These are phyloP conservation scores for Ophiostoma triangulosporum DNA, from an alignment of 2,329 filamentous ascomycete genomes.

Conservation along the genomic window DNA sequence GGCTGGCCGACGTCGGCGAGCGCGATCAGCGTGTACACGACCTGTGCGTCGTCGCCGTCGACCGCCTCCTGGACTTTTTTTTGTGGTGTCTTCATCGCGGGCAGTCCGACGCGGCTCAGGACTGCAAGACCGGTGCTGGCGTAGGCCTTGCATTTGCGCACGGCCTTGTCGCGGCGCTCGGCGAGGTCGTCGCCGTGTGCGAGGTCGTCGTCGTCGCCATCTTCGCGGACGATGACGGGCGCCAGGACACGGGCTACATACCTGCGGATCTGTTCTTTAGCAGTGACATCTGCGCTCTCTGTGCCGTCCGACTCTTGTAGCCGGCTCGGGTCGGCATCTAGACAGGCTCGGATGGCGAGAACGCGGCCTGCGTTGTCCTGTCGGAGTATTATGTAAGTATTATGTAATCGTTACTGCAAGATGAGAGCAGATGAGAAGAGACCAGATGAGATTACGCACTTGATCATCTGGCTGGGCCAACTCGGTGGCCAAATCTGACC, in stretches of 20 bases:
- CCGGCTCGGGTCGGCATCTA: conserved; percentile 4
- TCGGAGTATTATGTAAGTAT: background rate
- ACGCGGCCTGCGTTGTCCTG: conserved; percentile 6
- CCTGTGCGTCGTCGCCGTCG: conserved; percentile 9
- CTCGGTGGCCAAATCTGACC: conserved; percentile 6
- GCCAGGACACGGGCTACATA: conserved; percentile 9
- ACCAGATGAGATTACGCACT: background rate
- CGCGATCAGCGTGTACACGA: conserved; percentile 22
- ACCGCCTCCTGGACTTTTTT: background rate
- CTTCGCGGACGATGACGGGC: conserved; percentile 4
- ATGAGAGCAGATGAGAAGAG: no score
- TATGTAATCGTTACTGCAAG: background rate
- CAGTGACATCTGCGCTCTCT: background rate
- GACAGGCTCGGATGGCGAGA: conserved; percentile 3
- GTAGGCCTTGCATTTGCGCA: conserved; percentile 6
- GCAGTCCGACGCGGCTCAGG: conserved; percentile 12
- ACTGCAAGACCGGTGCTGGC: background rate
- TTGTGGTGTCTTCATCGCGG: conserved; percentile 4
- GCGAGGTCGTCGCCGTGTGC: conserved; percentile 2
- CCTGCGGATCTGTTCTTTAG: conserved; percentile 4
- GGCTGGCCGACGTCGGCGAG: conserved; percentile 18
- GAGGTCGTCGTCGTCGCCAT: background rate
- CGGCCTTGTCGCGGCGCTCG: background rate
- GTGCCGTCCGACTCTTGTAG: background rate
- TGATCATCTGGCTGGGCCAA: conserved; percentile 4